Evolutionary conservation across 1,284 basidiomycete genomes (phyloP).

Genomic region (Termitomyces sp.): DNA sequence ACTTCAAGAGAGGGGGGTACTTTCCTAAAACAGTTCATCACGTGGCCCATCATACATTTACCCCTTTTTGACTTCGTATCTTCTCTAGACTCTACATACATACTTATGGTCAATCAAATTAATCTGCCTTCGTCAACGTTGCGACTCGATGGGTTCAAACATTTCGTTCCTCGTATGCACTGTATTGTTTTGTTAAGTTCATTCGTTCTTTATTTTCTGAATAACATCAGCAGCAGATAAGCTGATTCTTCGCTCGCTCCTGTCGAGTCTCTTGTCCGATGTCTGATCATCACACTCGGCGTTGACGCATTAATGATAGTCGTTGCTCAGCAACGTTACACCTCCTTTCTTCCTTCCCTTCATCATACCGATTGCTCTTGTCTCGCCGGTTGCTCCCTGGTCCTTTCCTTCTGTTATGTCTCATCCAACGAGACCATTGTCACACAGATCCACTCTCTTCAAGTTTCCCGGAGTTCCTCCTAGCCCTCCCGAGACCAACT

Average conservation of each 20-base stretch:
- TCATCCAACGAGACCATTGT: constrained; percentile 40
- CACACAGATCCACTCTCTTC: constrained; percentile 46
- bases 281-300: constrained; percentile 13
- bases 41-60: constrained; percentile 3
- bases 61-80: not conserved
- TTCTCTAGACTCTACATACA: no score
- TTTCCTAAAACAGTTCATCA: not conserved
- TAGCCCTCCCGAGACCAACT: constrained; percentile 53
- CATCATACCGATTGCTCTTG: not conserved
- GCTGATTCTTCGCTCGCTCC: not conserved
- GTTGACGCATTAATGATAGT: constrained; percentile 9
- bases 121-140: no score
- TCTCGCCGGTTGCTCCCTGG: constrained; percentile 8
- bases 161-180: no score
- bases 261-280: not conserved
- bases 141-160: no score
- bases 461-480: constrained; percentile 44
- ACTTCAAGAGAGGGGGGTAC: no score
- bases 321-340: constrained; percentile 5
- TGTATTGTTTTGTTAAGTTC: no score
- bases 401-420: constrained; percentile 34
- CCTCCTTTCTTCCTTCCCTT: not conserved
- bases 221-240: not conserved
- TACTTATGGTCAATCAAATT: no score
- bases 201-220: not conserved